phyloP scores from a whole-genome alignment of 768 basidiomycete species.

The Tricholoma bakamatsutake region DNA sequence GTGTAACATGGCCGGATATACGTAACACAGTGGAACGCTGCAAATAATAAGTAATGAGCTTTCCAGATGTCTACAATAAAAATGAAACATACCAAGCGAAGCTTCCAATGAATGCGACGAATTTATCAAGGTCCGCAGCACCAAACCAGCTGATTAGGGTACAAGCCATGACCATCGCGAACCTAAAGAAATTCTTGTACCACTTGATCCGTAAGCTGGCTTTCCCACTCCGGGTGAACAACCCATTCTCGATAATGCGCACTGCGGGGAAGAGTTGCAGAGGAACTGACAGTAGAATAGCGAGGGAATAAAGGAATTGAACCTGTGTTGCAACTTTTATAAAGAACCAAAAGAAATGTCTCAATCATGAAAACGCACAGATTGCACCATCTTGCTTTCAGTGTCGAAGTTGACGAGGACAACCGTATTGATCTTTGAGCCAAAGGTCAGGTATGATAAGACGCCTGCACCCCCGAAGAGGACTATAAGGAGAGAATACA shows the following conservation, averaged over 20 bases:
- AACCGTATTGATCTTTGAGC: conserved; percentile 83
- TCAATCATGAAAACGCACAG: conserved; percentile 41
- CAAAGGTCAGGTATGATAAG: conserved; percentile 85
- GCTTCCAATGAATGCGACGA: conserved; percentile 88
- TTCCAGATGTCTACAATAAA: neutral
- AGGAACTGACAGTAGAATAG: conserved; percentile 87
- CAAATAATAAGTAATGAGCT: conserved; percentile 1
- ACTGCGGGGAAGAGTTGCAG: conserved; percentile 98
- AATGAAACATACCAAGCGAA: conserved; percentile 75
- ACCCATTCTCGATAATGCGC: conserved; percentile 92
- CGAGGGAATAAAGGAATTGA: conserved; percentile 86
- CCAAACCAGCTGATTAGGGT: conserved; percentile 80
- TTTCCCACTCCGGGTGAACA: conserved; percentile 89
- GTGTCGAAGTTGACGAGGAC: conserved; percentile 91
- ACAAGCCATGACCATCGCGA: conserved; percentile 68
- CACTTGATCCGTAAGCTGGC: conserved; percentile 79
- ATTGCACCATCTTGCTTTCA: conserved; percentile 81
- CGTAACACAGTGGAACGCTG: conserved; percentile 89
- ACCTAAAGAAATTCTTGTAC: conserved; percentile 91
- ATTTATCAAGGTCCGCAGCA: conserved; percentile 89
- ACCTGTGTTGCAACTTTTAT: conserved; percentile 34
- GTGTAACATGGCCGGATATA: conserved; percentile 92
- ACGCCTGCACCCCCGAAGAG: conserved; percentile 87
- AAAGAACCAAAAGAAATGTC: conserved; percentile 1
- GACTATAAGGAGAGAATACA: conserved; percentile 31